Percentiles rank a stretch among this genome's conserved stretches.
These are phyloP conservation scores for Erythrophleum ivorense DNA, from an alignment of 331 rosid genomes.

Conservation along the genomic window DNA sequence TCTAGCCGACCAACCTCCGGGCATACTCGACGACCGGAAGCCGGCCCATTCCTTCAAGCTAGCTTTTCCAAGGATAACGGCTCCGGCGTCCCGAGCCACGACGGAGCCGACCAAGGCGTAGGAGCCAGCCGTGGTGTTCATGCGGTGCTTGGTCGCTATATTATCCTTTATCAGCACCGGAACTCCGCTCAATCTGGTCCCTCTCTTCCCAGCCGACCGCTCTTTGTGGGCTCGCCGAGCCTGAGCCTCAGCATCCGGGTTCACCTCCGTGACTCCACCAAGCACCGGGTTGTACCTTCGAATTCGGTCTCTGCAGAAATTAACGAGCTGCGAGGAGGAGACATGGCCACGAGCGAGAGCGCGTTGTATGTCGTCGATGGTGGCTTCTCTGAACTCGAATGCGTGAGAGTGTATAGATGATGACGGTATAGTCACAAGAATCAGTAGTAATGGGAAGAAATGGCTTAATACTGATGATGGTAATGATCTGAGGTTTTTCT, in stretches of 20 bases:
- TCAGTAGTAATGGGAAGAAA: neutral
- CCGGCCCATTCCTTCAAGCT: neutral
- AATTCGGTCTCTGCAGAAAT: slow-evolving; percentile 44
- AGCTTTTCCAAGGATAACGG: neutral
- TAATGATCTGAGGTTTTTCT: neutral
- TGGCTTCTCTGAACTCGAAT: slow-evolving; percentile 40
- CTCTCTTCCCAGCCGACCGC: neutral
- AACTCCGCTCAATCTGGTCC: neutral
- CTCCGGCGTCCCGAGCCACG: slow-evolving; percentile 37
- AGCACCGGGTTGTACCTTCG: neutral
- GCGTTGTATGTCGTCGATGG: slow-evolving; percentile 40
- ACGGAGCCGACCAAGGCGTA: slow-evolving; percentile 50
- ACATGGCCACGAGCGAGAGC: slow-evolving; percentile 39
- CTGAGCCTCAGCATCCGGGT: neutral
- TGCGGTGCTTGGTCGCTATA: slow-evolving; percentile 48
- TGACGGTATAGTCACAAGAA: neutral
- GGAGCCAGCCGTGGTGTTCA: slow-evolving; percentile 50
- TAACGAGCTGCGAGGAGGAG: slow-evolving; percentile 45
- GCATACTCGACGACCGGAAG: neutral
- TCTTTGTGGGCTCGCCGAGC: neutral
- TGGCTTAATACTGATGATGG: neutral
- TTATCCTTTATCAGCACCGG: slow-evolving; percentile 52
- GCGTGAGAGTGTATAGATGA: neutral
- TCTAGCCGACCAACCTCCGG: neutral
- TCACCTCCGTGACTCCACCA: neutral